A percentile compares a stretch with the other conserved stretches of the same genome.
Evolutionary conservation across 2,329 filamentous ascomycete genomes (phyloP).

Genomic region (Claviceps quebecensis): DNA sequence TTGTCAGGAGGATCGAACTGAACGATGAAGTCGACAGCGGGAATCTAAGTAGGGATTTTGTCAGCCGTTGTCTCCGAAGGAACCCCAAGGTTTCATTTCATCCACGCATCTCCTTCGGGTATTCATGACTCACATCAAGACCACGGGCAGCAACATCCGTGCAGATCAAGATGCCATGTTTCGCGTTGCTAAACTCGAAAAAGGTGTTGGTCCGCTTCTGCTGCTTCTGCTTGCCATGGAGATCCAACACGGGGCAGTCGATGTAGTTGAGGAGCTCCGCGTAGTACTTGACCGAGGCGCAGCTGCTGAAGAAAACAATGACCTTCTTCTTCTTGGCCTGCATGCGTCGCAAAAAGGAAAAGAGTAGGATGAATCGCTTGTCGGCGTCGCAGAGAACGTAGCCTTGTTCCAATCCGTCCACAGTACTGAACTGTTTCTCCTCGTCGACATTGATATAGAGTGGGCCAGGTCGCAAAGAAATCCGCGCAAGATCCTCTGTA

Average conservation of each 20-base stretch:
- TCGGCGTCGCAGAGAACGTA: slow-evolving; percentile 91
- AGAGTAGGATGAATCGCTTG: slow-evolving; percentile 84
- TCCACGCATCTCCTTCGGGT: background rate
- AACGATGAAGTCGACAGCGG: slow-evolving; percentile 89
- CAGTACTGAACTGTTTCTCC: slow-evolving; percentile 76
- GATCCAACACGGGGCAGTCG: slow-evolving; percentile 72
- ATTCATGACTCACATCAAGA: slow-evolving; percentile 50
- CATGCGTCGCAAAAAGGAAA: slow-evolving; percentile 76
- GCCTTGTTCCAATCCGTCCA: slow-evolving; percentile 87
- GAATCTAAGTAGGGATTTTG: slow-evolving; percentile 42
- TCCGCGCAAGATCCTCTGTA: slow-evolving; percentile 75
- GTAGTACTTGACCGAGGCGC: slow-evolving; percentile 91
- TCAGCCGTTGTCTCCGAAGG: background rate
- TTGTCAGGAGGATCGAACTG: slow-evolving; percentile 94
- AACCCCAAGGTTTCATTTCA: too few relatives aligned
- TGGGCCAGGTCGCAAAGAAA: slow-evolving; percentile 80
- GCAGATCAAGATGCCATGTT: slow-evolving; percentile 78
- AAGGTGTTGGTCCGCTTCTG: slow-evolving; percentile 98
- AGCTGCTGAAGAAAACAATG: slow-evolving; percentile 90
- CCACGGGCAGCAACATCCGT: slow-evolving; percentile 94
- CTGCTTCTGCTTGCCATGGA: slow-evolving; percentile 95
- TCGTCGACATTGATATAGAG: slow-evolving; percentile 96
- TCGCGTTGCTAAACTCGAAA: slow-evolving; percentile 75
- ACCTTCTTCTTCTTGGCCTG: slow-evolving; percentile 84
- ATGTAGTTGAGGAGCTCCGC: slow-evolving; percentile 95